Conservation (phyloP, 2,329 filamentous ascomycete species). For the Calonectria henricotiae region DNA sequence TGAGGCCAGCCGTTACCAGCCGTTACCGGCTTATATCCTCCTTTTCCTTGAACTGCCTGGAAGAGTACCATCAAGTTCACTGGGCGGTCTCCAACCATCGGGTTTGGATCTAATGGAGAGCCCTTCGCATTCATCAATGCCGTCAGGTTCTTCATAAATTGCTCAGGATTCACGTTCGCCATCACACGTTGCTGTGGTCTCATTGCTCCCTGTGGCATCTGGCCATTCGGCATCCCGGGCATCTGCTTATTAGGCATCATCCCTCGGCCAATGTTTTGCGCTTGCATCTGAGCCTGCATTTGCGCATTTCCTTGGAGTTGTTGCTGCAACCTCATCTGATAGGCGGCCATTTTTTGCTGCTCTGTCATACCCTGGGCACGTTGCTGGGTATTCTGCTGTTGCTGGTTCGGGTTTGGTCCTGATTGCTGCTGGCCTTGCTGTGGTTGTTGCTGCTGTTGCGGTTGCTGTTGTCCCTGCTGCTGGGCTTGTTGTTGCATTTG, state of each 20-base stretch:
- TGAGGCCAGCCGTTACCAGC: conserved; percentile 81
- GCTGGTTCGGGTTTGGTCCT: conserved; percentile 40
- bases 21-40: conserved; percentile 83
- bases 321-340: conserved; percentile 88
- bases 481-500: conserved; percentile 64
- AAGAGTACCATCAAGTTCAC: conserved; percentile 86
- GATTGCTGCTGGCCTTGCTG: conserved; percentile 58
- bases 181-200: conserved; percentile 67
- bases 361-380: conserved; percentile 65
- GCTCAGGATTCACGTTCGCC: conserved; percentile 72
- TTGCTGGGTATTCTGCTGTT: conserved; percentile 60
- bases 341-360: conserved; percentile 82
- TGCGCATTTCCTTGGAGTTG: conserved; percentile 76
- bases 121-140: conserved; percentile 84
- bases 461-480: conserved; percentile 64
- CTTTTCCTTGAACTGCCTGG: conserved; percentile 80
- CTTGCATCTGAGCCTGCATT: conserved; percentile 69
- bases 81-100: conserved; percentile 80
- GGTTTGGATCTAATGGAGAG: conserved; percentile 82
- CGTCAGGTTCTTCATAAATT: conserved; percentile 83
- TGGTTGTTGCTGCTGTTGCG: conserved; percentile 62
- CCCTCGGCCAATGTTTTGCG: conserved; percentile 62
- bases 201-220: conserved; percentile 68
- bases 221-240: conserved; percentile 70
- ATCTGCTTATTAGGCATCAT: conserved; percentile 71